Conservation (phyloP, 208 protist species). For the Strigomonas culicis region DNA sequence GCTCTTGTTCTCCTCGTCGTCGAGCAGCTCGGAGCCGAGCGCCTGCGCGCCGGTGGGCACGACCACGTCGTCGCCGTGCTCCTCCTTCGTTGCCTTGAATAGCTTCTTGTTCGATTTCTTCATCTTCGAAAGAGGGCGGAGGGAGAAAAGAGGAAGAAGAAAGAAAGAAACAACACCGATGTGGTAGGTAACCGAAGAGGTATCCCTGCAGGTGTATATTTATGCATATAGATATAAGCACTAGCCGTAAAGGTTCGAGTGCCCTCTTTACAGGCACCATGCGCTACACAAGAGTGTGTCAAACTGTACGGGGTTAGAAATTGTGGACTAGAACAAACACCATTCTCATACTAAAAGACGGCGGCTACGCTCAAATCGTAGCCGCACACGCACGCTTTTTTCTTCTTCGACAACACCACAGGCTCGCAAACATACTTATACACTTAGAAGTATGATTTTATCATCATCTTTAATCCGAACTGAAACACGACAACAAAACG, state of each 20-base stretch:
- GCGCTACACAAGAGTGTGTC: no score
- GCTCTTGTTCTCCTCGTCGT: constrained; percentile 75
- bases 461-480: neutral
- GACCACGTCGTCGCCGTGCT: constrained; percentile 21
- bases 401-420: neutral
- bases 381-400: neutral
- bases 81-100: constrained; percentile 18
- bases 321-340: constrained; percentile 6
- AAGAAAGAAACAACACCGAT: neutral
- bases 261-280: no score
- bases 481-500: no score
- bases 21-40: constrained; percentile 78
- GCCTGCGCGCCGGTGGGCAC: constrained; percentile 17
- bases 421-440: constrained; percentile 7
- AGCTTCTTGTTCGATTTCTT: constrained; percentile 8
- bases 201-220: no score
- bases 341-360: constrained; percentile 10
- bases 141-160: neutral
- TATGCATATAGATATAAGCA: no score
- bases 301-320: neutral
- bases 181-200: no score
- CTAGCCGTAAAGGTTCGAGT: no score
- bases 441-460: constrained; percentile 1
- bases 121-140: neutral
- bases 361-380: neutral